These are phyloP conservation scores for Trichosporon coremiiforme DNA, from an alignment of 1,284 basidiomycete species.

Conservation along the genomic window DNA sequence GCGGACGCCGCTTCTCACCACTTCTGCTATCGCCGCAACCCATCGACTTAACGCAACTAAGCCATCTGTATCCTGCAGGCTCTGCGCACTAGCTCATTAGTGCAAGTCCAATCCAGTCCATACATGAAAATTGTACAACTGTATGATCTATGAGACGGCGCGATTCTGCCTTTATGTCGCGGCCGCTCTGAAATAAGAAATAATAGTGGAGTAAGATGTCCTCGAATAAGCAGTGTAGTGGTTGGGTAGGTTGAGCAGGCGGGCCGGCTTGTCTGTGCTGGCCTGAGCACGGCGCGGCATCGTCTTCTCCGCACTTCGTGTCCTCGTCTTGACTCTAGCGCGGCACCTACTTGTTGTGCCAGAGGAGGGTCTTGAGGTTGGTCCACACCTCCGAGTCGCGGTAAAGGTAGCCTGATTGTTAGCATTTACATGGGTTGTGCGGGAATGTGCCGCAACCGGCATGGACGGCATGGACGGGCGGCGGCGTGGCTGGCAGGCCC, in stretches of 20 bases:
- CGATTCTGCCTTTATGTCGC: conserved; percentile 1
- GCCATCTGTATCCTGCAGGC: no score
- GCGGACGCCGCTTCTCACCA: background rate
- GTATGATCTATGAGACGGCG: conserved; percentile 15
- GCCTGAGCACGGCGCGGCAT: background rate
- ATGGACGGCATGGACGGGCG: no score
- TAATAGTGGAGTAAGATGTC: background rate
- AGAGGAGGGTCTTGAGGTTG: conserved; percentile 68
- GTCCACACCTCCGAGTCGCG: conserved; percentile 76
- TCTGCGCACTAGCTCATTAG: background rate
- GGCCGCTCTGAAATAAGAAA: conserved; percentile 3
- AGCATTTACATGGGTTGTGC: conserved; percentile 9
- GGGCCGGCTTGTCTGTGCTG: background rate
- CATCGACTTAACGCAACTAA: background rate
- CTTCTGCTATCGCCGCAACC: conserved; percentile 1
- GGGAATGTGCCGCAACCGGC: background rate
- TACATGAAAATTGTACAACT: conserved; percentile 18
- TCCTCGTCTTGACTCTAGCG: background rate
- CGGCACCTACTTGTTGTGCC: conserved; percentile 76
- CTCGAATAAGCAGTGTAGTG: background rate
- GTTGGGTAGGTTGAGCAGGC: background rate
- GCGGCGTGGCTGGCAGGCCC: conserved; percentile 56
- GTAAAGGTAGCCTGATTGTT: conserved; percentile 65
- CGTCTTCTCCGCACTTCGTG: background rate
- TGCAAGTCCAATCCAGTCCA: conserved; percentile 1